Base-by-base conservation (phyloP, 257 asterid genomes). In the Fraxinus excelsior region DNA sequence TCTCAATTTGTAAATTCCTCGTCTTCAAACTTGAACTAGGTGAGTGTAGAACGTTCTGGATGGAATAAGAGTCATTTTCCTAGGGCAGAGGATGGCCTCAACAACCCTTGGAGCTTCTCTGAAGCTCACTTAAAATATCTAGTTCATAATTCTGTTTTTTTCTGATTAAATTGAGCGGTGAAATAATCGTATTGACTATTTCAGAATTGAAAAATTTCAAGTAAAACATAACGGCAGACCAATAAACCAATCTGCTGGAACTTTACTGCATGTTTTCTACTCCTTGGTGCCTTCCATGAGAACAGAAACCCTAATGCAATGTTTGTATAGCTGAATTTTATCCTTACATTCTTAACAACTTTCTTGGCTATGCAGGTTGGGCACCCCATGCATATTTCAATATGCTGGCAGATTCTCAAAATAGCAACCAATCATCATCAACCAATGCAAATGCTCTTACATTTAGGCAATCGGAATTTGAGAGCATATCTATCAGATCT, bases 301-400 rank as follows among this genome's bases (percentile, higher is more conserved):
- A 56, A 1, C 34, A 25, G 31, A 19, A 62, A 25, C 14, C 68
- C 68, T 62, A 23, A 10, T 62, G 16, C 21, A 13, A 21, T 23
- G 18, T 62, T 9, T 10, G 31, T 25, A 11, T 58, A 5, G 68
- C 32, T 25, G 23, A 46, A 26, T 14, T 70, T 2, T 18, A 9
- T 18, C 29, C 14, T 32, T 7, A 23, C 28, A 38, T 72, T 37
- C 40, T 38, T 28, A 5, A 66, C 19, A 56, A 16, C 62, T 78
- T 7, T 79, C 18, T 72, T 78, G 72, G n/a, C 64, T 75, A 58
- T 68, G 84, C 89, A 94, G 98, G 97, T 77, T 92, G 98, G 96
- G 97, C 94, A 35, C 97, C 98, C 79, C 97, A 92, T 83, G 94
- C 92, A 1, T 93, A 94, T 82, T 88, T 88, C 84, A 84, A 51